Evolutionary conservation across 2,329 filamentous ascomycete species (phyloP), one percentile per base, ranked within the genome.

Genomic region (Talaromyces piceae): DNA sequence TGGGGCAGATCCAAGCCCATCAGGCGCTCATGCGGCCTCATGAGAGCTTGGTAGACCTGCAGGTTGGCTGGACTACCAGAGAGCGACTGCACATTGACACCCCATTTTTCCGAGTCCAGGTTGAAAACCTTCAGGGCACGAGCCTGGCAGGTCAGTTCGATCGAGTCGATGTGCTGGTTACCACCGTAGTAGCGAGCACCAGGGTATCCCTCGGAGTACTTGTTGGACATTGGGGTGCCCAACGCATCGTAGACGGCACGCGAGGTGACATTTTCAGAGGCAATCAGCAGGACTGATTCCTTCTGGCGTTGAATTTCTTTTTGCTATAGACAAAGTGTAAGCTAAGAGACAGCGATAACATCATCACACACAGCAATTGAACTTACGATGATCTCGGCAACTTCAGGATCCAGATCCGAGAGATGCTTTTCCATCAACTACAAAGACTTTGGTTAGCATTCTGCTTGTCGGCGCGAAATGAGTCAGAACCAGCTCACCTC

Each of bases 211-310:
- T 98, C 93, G 16, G 90, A 96, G 82, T 98, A 98, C 79, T 98
- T 98, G 83, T 98, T 95, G 74, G 88, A 89, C 87, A 93, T 94
- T 71, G 87, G 86, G 53, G 85, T 91, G 66, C 93, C 93, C 59
- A 98, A 84, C 55, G 93, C 93, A 77, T 98, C 91, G 77, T 95
- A 95, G 66, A 98, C 93, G 65, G 93, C 91, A 63, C 91, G 90
- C 57, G 93, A 98, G 53, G 93, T 98, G 75, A 98, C 91, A 80
- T 98, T 98, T 79, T 98, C 93, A 52, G 93, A 97, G 67, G 93
- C 91, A 66, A 98, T 98, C 70, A 98, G 85, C 68, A 97, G 88
- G 74, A 98, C 95, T 64, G 91, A 97, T 80, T 98, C 91, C 73
- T 89, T 86, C 79, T 98, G 93, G 69, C 93, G 89, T 81, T 95